These are phyloP conservation scores for Gastrolobium bilobum DNA, from an alignment of 306 rosid species.

Conservation along the genomic window DNA sequence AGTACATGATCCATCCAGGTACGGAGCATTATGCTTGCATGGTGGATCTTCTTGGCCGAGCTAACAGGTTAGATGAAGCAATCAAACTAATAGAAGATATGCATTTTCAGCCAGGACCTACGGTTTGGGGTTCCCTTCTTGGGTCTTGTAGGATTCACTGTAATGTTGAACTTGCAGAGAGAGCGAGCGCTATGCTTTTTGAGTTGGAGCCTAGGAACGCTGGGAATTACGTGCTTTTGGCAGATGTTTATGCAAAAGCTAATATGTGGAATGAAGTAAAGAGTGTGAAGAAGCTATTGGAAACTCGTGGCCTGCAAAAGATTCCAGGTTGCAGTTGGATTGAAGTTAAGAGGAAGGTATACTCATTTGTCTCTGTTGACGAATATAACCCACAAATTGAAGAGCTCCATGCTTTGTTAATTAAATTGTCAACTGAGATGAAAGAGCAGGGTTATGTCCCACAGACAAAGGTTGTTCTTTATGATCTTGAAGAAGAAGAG, in stretches of 20 bases:
- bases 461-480: constrained; percentile 70
- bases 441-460: constrained; percentile 80
- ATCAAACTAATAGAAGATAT: constrained; percentile 75
- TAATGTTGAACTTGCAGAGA: constrained; percentile 84
- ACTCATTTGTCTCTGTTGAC: constrained; percentile 73
- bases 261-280: constrained; percentile 78
- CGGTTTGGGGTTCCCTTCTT: constrained; percentile 94
- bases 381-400: constrained; percentile 77
- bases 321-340: constrained; percentile 90
- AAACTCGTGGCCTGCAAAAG: constrained; percentile 71
- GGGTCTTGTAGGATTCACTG: constrained; percentile 89
- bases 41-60: constrained; percentile 97
- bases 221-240: constrained; percentile 88
- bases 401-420: constrained; percentile 73
- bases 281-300: constrained; percentile 74
- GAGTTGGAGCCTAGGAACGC: constrained; percentile 89
- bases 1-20: constrained; percentile 69
- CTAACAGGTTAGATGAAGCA: constrained; percentile 88
- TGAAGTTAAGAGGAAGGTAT: constrained; percentile 77
- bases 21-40: constrained; percentile 91
- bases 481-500: constrained; percentile 86
- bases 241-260: constrained; percentile 84
- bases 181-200: constrained; percentile 78
- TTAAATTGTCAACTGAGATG: constrained; percentile 74
- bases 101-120: constrained; percentile 80